phyloP scores from a whole-genome alignment of 2,329 filamentous ascomycete genomes.

The Cryphonectria japonica region DNA sequence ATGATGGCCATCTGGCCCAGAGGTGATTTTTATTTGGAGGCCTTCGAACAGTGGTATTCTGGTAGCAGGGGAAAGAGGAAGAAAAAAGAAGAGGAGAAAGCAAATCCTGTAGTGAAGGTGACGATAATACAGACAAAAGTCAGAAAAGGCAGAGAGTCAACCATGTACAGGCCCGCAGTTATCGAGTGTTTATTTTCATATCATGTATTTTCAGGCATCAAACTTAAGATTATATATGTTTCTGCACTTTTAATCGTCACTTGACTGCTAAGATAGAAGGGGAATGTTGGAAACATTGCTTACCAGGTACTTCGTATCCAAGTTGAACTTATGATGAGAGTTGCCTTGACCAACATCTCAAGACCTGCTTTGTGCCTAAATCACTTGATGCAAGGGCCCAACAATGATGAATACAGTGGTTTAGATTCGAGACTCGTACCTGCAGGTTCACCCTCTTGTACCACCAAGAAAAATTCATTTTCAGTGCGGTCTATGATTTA shows the following conservation, averaged over 20 bases:
- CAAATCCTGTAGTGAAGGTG: neutral
- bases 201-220: neutral
- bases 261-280: neutral
- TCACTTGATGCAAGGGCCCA: neutral
- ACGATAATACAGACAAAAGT: neutral
- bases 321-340: neutral
- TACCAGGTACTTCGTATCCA: neutral
- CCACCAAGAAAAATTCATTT: neutral
- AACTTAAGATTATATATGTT: neutral
- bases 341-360: neutral
- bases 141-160: neutral
- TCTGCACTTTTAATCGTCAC: neutral
- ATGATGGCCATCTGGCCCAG: too few relatives aligned
- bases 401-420: neutral
- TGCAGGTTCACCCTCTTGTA: neutral
- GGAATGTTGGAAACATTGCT: neutral
- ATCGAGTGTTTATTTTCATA: neutral
- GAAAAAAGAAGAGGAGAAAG: neutral
- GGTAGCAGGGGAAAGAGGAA: neutral
- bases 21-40: neutral
- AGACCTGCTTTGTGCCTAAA: neutral
- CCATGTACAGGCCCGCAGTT: neutral
- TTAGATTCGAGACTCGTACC: neutral
- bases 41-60: neutral
- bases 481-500: neutral